Base-by-base conservation (phyloP, 306 rosid species). In the Lathyrus oleraceus region DNA sequence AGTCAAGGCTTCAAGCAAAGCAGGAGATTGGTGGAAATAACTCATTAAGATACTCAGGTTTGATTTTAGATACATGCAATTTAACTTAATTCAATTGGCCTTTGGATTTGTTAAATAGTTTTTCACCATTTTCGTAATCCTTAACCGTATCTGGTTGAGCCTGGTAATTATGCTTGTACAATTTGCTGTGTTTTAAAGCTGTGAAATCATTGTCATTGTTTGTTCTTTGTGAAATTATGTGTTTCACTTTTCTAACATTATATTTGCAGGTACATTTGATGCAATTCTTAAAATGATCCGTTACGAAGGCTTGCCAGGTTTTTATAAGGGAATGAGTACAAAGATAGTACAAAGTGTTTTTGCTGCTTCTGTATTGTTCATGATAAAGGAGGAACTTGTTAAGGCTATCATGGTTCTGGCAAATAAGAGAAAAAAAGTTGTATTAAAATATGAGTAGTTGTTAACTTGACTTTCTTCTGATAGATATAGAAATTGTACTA, bases 1-100 rank as follows among this genome's bases (percentile, higher is more conserved):
- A 90, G 96, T 90, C 96, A 57, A 90, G 96, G 77, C 83, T 90
- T 84, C 96, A 90, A 84, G 96, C 96, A 20, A 90, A 86, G 83
- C 96, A 90, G 71, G 96, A 86, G 83, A 90, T 90, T 61, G 95
- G 96, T 32, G 86, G 88, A 76, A 87, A 77, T 73, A 73, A 75
- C 72, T 84, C 91, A 12, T 79, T 84, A 73, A 86, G 96, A 90
- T 90, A 90, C 86, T 82, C 96, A 87, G 96, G 96, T 90, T 86
- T 71, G 80, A 72, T 40, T 79, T 72, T 65, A 17, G 40, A 35
- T 75, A 13, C 21, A 48, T 25, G 28, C 10, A 6, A 48, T 19
- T 30, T 30, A 65, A 13, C 47, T 44, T 35, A 60, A 74, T 42
- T 51, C 20, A 52, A 73, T 16, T 53, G 54, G 3, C 47, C 44